phyloP scores from a whole-genome alignment of 805 yeast species.

The Maudiozyma saulgeensis region DNA sequence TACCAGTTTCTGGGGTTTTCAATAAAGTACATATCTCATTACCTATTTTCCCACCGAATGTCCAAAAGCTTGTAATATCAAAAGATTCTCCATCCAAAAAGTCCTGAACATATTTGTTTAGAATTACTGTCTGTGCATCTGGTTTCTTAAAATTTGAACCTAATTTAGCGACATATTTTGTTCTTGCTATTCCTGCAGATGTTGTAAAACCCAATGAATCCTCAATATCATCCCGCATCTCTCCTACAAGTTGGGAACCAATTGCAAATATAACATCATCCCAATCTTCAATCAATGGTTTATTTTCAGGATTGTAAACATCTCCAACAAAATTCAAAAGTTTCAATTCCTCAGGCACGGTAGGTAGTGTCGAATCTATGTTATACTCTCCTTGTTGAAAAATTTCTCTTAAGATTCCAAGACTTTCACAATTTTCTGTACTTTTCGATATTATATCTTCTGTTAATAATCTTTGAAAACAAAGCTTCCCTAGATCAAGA shows the following conservation, averaged over 20 bases:
- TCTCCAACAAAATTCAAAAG: slow-evolving; percentile 14
- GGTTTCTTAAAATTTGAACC: slow-evolving; percentile 86
- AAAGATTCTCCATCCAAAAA: slow-evolving; percentile 48
- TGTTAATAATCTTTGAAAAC: slow-evolving; percentile 35
- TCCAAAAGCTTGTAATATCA: slow-evolving; percentile 69
- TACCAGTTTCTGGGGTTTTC: slow-evolving; percentile 39
- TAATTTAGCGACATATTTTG: slow-evolving; percentile 71
- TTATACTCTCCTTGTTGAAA: slow-evolving; percentile 20
- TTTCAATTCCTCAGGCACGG: slow-evolving; percentile 14
- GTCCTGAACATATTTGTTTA: slow-evolving; percentile 35
- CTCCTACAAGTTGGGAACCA: slow-evolving; percentile 51
- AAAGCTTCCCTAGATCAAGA: slow-evolving; percentile 66
- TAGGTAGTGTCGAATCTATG: slow-evolving; percentile 19
- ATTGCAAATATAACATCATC: slow-evolving; percentile 65
- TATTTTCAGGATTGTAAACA: slow-evolving; percentile 11
- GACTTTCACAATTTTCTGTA: background rate
- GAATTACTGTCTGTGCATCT: slow-evolving; percentile 68
- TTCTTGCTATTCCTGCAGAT: slow-evolving; percentile 77
- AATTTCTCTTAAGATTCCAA: slow-evolving; percentile 9
- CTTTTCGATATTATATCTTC: slow-evolving; percentile 6
- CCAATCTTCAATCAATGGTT: slow-evolving; percentile 45
- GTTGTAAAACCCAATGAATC: slow-evolving; percentile 67
- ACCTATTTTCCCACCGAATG: slow-evolving; percentile 87
- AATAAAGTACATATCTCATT: slow-evolving; percentile 42
- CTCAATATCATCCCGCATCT: slow-evolving; percentile 45